Base-by-base conservation (phyloP, 495 filamentous ascomycete species). In the Lophiostoma macrostomum region DNA sequence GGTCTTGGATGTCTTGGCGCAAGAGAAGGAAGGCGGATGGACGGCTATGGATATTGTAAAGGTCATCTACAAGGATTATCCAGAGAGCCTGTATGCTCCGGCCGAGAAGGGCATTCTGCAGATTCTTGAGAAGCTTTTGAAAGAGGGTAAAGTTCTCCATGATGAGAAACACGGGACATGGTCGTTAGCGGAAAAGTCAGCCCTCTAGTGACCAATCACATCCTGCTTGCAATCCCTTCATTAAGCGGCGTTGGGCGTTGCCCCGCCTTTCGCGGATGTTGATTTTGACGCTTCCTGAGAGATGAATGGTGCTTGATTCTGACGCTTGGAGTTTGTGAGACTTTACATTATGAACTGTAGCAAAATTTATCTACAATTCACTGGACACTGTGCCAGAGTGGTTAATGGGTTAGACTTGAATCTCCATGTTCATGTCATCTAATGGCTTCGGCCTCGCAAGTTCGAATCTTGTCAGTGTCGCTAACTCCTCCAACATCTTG, bases 21-120 rank as follows among this genome's bases (percentile, higher is more conserved):
- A 65, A 12, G 69, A 65, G 5, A 70, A 75, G 38, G 53, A 50
- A 11, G 54, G 54, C 29, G 67, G 68, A 0, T 89, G 84, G 84
- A 84, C 81, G 18, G 71, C 81, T 6, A 84, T 91, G 74, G 86
- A 90, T 63, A 73, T 97, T 35, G 94, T 97, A 22, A 86, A 87
- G 69, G 70, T 82, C 20, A 86, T 98, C 18, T 98, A 98, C 64
- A 74, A 75, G 35, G 84, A 87, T 67, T 80, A 94, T 5, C 81
- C 85, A 4, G 83, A 86, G 66, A 81, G 74, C 56, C 73, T 98
- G 58, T 86, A 89, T 68, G 56, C 75, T 24, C 81, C 91, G 23
- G 71, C 71, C 10, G 63, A 72, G 35, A 49, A 59, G 29, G 68
- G 71, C 10, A 64, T 73, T 35, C 20, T 68, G 48, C 67, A 68